Evolutionary conservation across 352 stramenopile species (phyloP).

Genomic region (Pythium chondricola): DNA sequence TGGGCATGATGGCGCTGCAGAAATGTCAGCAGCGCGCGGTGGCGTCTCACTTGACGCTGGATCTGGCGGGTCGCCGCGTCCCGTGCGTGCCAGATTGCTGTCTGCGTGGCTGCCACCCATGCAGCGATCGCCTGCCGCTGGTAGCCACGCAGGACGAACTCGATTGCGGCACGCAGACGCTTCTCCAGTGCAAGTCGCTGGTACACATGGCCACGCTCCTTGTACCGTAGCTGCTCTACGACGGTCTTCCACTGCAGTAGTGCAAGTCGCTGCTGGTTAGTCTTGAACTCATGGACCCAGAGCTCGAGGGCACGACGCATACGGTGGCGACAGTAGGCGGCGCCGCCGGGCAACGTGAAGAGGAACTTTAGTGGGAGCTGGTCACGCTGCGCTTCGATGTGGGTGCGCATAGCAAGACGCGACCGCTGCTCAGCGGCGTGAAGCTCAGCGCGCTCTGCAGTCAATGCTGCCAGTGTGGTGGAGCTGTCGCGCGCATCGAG

Average conservation of each 20-base stretch:
- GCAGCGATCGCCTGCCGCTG: conserved; percentile 49
- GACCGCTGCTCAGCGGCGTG: conserved; percentile 30
- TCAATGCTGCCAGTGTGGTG: conserved; percentile 42
- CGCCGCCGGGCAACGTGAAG: conserved; percentile 71
- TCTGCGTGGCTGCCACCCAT: conserved; percentile 48
- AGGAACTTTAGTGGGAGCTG: conserved; percentile 70
- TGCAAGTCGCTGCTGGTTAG: conserved; percentile 65
- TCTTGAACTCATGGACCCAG: conserved; percentile 68
- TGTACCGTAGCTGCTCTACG: conserved; percentile 53
- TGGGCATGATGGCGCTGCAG: conserved; percentile 34
- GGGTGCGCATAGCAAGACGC: conserved; percentile 32
- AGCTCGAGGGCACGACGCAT: conserved; percentile 64
- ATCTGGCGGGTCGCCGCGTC: conserved; percentile 45
- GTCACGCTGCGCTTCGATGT: conserved; percentile 57
- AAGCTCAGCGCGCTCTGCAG: conserved; percentile 31
- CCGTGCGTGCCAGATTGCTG: conserved; percentile 53
- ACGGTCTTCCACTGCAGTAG: conserved; percentile 80
- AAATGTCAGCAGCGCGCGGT: conserved; percentile 29
- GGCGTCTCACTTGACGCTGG: conserved; percentile 41
- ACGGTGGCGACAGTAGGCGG: conserved; percentile 63
- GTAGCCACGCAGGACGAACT: conserved; percentile 60
- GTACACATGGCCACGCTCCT: conserved; percentile 50
- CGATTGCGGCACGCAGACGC: conserved; percentile 54
- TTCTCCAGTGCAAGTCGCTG: conserved; percentile 51
- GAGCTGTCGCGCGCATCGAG: conserved; percentile 41